Percentiles rank a stretch among this genome's conserved stretches.
Evolutionary conservation across 2,329 filamentous ascomycete genomes (phyloP).

Genomic region (Lasiodiplodia citricola): DNA sequence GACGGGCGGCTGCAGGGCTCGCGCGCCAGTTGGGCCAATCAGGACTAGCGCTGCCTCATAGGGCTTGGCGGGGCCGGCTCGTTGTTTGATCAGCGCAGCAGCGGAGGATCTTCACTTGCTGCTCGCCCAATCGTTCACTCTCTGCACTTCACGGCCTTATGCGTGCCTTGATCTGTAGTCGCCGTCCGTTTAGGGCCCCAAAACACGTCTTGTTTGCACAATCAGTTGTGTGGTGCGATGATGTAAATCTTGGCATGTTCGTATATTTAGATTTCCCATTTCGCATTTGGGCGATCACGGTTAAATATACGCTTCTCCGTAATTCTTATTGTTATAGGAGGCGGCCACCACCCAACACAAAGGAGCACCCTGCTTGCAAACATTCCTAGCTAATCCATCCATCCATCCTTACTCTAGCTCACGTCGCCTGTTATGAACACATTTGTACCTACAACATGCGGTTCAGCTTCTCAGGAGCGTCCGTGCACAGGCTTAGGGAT

Average conservation of each 20-base stretch:
- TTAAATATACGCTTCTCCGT: conserved; percentile 24
- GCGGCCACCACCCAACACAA: not conserved
- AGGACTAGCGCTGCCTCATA: not conserved
- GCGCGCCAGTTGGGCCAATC: conserved; percentile 2
- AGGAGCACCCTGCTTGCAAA: not conserved
- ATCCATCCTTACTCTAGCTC: not conserved
- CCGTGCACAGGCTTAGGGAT: not conserved
- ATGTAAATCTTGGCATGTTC: not conserved
- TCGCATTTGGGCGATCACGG: conserved; percentile 17
- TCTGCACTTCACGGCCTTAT: not conserved
- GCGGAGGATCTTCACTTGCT: conserved; percentile 18
- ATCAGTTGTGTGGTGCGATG: not conserved
- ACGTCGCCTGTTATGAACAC: not conserved
- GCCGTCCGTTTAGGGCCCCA: not conserved
- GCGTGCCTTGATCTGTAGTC: not conserved
- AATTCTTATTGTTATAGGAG: conserved; percentile 7
- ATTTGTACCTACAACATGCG: not conserved
- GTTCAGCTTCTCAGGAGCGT: not conserved
- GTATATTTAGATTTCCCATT: conserved; percentile 6
- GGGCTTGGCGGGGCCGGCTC: not conserved
- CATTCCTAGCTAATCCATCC: not conserved
- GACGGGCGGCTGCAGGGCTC: not conserved
- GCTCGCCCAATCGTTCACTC: conserved; percentile 10
- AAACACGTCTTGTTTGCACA: not conserved
- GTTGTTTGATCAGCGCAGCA: conserved; percentile 17